Percentiles rank a stretch among this genome's conserved stretches.
These are phyloP conservation scores for Apophysomyces variabilis DNA, from an alignment of 371 early-diverging fungal genomes.

Conservation along the genomic window DNA sequence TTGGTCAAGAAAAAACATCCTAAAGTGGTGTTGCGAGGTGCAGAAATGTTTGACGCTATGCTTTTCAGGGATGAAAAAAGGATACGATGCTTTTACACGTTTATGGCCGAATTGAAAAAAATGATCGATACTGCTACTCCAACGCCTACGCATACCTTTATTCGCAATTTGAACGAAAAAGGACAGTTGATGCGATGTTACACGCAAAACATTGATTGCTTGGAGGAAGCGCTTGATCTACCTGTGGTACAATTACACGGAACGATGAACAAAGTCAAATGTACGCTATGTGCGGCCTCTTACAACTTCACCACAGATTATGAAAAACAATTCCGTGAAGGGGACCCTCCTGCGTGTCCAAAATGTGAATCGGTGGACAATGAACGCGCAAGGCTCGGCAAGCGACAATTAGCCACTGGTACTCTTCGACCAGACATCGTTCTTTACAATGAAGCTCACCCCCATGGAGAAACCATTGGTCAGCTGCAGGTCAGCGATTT, in stretches of 20 bases:
- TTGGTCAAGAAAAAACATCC: constrained; percentile 86
- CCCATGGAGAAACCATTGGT: constrained; percentile 87
- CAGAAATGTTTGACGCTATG: constrained; percentile 95
- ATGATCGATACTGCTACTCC: constrained; percentile 74
- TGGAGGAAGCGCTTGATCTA: constrained; percentile 77
- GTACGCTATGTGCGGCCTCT: constrained; percentile 77
- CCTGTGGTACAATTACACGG: constrained; percentile 94
- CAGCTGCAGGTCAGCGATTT: constrained; percentile 68
- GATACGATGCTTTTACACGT: constrained; percentile 87
- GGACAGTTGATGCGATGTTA: constrained; percentile 88
- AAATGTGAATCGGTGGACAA: constrained; percentile 66
- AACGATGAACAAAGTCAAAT: constrained; percentile 81
- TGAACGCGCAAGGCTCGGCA: constrained; percentile 69
- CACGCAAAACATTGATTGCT: constrained; percentile 97
- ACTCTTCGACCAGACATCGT: constrained; percentile 95
- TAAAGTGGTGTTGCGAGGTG: constrained; percentile 77
- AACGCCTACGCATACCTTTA: constrained; percentile 89
- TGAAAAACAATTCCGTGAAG: constrained; percentile 64
- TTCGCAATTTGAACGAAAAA: constrained; percentile 72
- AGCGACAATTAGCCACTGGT: constrained; percentile 81
- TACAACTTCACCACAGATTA: constrained; percentile 63
- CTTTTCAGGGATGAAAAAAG: constrained; percentile 79
- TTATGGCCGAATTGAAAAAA: constrained; percentile 92
- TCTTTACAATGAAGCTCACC: constrained; percentile 96
- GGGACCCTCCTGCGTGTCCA: constrained; percentile 80